Evolutionary conservation across 495 filamentous ascomycete species (phyloP), one percentile per base, ranked within the genome.

Genomic region (Chlorociboria aeruginascens): DNA sequence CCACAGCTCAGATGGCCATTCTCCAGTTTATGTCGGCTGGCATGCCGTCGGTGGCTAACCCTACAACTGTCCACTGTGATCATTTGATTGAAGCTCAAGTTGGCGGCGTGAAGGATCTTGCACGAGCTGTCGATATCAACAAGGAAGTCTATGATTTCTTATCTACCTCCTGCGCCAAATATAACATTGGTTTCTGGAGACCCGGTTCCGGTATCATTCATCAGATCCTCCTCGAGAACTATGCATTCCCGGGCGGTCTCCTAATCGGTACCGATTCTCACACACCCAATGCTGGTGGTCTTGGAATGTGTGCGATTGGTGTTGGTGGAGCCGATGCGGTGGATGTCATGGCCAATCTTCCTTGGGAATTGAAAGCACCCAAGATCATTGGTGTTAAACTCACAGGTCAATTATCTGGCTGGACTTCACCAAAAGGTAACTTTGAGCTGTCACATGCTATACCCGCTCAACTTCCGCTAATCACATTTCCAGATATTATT

Each of bases 141-240:
- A 96, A 97, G 78, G 92, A 98, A 69, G 92, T 98, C 54, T 98
- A 97, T 70, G 86, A 98, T 68, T 98, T 98, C 78, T 74, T 98
- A 63, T 81, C 89, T 46, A 81, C 82, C 43, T 82, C 93, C 49
- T 97, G 92, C 60, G 92, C 89, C 55, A 98, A 96, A 76, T 98
- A 97, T 77, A 89, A 95, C 73, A 97, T 98, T 63, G 93, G 93
- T 73, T 98, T 98, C 82, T 98, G 92, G 92, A 84, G 76, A 65
- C 93, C 92, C 52, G 92, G 92, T 51, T 97, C 92, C 60, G 92
- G 92, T 77, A 98, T 98, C 72, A 98, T 98, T 63, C 92, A 98
- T 70, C 92, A 98, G 75, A 97, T 97, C 61, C 68, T 98, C 54
- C 77, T 98, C 35, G 92, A 98, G 76, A 97, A 97, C 77, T 97